Evolutionary conservation across 2,329 filamentous ascomycete species (phyloP), one percentile per base, ranked within the genome.

Genomic region (Whalleya microplaca): DNA sequence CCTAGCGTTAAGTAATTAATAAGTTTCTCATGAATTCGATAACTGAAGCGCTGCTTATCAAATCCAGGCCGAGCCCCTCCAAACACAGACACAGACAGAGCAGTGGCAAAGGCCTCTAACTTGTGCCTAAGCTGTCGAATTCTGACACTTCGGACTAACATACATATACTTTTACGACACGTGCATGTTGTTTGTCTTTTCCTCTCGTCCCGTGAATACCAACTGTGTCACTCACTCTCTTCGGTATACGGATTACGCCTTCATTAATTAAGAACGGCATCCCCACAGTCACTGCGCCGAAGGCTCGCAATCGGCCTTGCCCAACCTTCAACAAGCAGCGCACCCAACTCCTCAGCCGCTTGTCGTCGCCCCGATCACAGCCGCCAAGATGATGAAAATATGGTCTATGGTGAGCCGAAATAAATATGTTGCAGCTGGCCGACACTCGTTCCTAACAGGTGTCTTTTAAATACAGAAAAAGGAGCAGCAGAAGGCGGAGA

Each of bases 401-500:
- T 98, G 94, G 95, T 96, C 92, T 70, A 96, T 98, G 94, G 92
- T 96, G 81, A 49, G 83, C 44, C 44, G 47, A 45, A 43, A 32
- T 19, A 41, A 40, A 56, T 29, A 37, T 45, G 37, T 42, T 8
- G 8, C 10, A n/a, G 2, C 18, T 37, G 32, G 29, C 29, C n/a
- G 10, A 37, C n/a, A 8, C 49, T 29, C 16, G 19, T 21, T 43
- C 52, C 58, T 57, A 70, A 70, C 37, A 66, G 44, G 41, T 23
- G 41, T 21, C 74, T 70, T 73, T 29, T n/a, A n/a, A 29, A 6
- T 77, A 70, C 76, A 96, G 88, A 93, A 96, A 80, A 95, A 97
- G 78, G 91, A 97, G 82, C 92, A 97, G 82, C 92, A 96, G 78
- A 91, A 96, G 78, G 93, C 91, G 70, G 91, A 93, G 66, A 91